phyloP scores from a whole-genome alignment of 768 basidiomycete species.

The Xerocomellus dryophilus region DNA sequence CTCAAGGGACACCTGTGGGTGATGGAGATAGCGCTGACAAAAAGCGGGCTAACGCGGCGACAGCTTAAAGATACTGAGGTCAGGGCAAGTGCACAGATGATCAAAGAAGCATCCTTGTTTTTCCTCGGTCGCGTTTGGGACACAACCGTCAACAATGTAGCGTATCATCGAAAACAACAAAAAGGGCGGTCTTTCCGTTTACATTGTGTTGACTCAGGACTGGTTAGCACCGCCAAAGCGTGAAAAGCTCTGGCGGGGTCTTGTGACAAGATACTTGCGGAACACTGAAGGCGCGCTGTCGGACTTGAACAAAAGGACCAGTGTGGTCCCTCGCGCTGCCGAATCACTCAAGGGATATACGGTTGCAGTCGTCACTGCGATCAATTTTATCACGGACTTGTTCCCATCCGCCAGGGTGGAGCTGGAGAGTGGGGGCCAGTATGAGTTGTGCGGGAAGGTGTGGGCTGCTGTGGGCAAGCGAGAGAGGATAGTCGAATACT shows the following conservation, averaged over 20 bases:
- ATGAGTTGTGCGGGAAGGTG: slow-evolving; percentile 20
- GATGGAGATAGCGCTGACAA: background rate
- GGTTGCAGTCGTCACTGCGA: slow-evolving; percentile 16
- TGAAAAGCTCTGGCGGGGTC: slow-evolving; percentile 19
- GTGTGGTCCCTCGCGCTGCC: slow-evolving; percentile 12
- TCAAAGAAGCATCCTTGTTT: slow-evolving; percentile 25
- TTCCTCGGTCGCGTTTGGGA: slow-evolving; percentile 12
- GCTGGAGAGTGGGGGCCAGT: slow-evolving; percentile 14
- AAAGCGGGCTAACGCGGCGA: background rate
- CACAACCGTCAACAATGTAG: slow-evolving; percentile 11
- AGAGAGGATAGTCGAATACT: slow-evolving; percentile 14
- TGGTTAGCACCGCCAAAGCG: slow-evolving; percentile 23
- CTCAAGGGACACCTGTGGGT: slow-evolving; percentile 14
- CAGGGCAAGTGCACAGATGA: slow-evolving; percentile 17
- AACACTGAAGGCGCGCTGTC: slow-evolving; percentile 22
- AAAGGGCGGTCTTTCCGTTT: background rate
- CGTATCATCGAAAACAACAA: background rate
- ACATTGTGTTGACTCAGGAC: slow-evolving; percentile 11
- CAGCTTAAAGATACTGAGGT: slow-evolving; percentile 18
- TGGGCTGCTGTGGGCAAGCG: slow-evolving; percentile 20
- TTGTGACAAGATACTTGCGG: slow-evolving; percentile 18
- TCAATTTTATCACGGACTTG: slow-evolving; percentile 21
- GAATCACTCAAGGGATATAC: slow-evolving; percentile 16
- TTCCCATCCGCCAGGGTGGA: slow-evolving; percentile 18
- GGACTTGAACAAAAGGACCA: slow-evolving; percentile 5